Base-by-base conservation (phyloP, 441 rosid genomes). In the Gossypium trilobum region DNA sequence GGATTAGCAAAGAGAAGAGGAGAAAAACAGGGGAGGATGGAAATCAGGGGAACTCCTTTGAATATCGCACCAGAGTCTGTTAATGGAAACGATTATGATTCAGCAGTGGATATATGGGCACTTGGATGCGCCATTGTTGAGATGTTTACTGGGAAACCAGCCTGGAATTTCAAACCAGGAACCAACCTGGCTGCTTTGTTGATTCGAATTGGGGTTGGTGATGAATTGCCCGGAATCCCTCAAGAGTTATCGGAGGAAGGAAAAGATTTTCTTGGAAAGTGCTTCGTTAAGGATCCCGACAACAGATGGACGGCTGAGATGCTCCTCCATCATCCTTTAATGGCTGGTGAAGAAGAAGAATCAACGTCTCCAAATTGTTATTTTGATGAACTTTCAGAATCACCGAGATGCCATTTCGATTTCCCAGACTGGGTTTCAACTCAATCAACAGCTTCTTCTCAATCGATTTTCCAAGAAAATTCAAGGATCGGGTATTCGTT, bases 31-130 rank as follows among this genome's bases (percentile, higher is more conserved):
- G 77, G 68, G 1, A 76, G 66, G 17, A 22, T 72, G 7, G 78
- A 87, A 80, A 72, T 88, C 60, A 73, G 95, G 54, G 98, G 98
- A 6, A 93, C 97, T 73, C 98, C 97, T 13, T 76, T 90, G 50
- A 87, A 85, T 22, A 82, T 93, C 82, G 85, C 98, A 8, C 98
- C 98, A 1, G 98, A 93, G 74, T 85, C 96, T 0, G 93, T 93
- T 22, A 86, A 83, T 46, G 75, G 84, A 1, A 87, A 81, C 71
- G 86, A 84, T 63, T 90, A 87, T 63, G 90, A 85, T 71, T 68
- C 97, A 4, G 81, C 84, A 7, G 82, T 80, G 51, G 98, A 93
- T 70, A 79, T 93, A 1, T 93, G 98, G 98, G 97, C 96, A 0
- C 82, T 93, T 5, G 98, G 96, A 19, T 91, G 97, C 52, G 86